Percentiles rank a stretch among this genome's conserved stretches.
phyloP scores from a whole-genome alignment of 176 grass and related monocot genomes.

The Chloris gayana region DNA sequence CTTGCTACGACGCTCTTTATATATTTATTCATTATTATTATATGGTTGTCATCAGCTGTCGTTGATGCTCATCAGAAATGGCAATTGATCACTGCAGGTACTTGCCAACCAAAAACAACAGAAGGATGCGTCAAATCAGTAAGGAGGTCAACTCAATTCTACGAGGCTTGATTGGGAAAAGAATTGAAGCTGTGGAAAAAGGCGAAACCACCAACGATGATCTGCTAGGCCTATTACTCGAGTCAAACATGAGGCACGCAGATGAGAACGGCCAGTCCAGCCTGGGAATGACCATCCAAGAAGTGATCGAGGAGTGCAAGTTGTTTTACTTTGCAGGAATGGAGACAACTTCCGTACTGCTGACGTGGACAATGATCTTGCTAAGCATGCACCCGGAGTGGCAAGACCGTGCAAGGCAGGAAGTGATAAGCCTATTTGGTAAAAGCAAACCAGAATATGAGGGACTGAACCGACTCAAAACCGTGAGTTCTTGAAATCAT shows the following conservation, averaged over 20 bases:
- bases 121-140: slow-evolving; percentile 46
- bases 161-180: slow-evolving; percentile 41
- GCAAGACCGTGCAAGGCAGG: slow-evolving; percentile 62
- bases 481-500: slow-evolving; percentile 38
- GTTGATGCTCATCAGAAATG: background rate
- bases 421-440: slow-evolving; percentile 58
- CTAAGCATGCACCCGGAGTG: slow-evolving; percentile 65
- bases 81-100: slow-evolving; percentile 7
- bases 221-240: slow-evolving; percentile 51
- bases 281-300: slow-evolving; percentile 54
- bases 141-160: slow-evolving; percentile 49
- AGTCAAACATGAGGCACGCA: slow-evolving; percentile 44
- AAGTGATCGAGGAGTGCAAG: slow-evolving; percentile 79
- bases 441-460: slow-evolving; percentile 53
- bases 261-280: slow-evolving; percentile 39
- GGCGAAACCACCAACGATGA: slow-evolving; percentile 39
- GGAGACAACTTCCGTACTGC: slow-evolving; percentile 66
- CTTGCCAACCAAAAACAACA: slow-evolving; percentile 54
- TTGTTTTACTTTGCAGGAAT: slow-evolving; percentile 76
- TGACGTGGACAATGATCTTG: slow-evolving; percentile 66
- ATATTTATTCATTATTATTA: no score
- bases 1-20: no score
- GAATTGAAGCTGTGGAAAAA: slow-evolving; percentile 40
- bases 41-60: background rate
- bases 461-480: slow-evolving; percentile 55